A percentile compares a stretch with the other conserved stretches of the same genome.
phyloP scores from a whole-genome alignment of 2,329 filamentous ascomycete species.

The Ceratocystiopsis minuta region DNA sequence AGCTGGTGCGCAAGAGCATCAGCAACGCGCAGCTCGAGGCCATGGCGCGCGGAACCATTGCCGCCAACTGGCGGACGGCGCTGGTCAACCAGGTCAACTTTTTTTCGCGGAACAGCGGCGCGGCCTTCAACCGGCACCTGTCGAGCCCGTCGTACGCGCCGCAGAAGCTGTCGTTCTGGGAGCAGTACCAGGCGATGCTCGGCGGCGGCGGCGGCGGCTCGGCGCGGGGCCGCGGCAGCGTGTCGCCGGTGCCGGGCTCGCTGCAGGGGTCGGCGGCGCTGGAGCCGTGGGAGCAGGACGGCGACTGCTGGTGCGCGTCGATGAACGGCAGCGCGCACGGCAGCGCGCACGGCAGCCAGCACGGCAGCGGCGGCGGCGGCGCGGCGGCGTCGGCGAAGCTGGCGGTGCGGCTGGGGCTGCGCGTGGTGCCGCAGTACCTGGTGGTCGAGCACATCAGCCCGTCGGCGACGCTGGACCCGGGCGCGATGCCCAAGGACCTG shows the following conservation, averaged over 20 bases:
- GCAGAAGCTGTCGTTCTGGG: conserved; percentile 8
- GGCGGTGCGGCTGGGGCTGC: conserved; percentile 38
- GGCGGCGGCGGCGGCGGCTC: neutral
- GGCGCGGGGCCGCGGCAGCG: neutral
- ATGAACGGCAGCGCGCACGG: conserved; percentile 8
- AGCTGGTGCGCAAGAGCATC: conserved; percentile 24
- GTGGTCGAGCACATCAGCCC: conserved; percentile 55
- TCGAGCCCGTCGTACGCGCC: conserved; percentile 40
- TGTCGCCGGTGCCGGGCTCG: conserved; percentile 2
- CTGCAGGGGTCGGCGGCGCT: conserved; percentile 32
- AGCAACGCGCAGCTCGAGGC: conserved; percentile 27
- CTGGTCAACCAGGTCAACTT: conserved; percentile 50
- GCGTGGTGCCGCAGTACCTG: conserved; percentile 48
- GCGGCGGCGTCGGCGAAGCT: conserved; percentile 40
- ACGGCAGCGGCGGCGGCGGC: neutral
- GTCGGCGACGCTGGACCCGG: conserved; percentile 41
- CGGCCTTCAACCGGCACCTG: conserved; percentile 37
- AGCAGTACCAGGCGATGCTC: neutral
- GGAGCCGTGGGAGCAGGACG: conserved; percentile 53
- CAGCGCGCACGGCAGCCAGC: neutral
- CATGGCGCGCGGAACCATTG: conserved; percentile 27
- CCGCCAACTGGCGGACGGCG: conserved; percentile 22
- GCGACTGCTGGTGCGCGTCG: conserved; percentile 74
- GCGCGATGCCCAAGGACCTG: conserved; percentile 45
- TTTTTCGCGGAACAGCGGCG: conserved; percentile 48